Evolutionary conservation across 768 basidiomycete genomes (phyloP).

Genomic region (Tulasnella sp.): DNA sequence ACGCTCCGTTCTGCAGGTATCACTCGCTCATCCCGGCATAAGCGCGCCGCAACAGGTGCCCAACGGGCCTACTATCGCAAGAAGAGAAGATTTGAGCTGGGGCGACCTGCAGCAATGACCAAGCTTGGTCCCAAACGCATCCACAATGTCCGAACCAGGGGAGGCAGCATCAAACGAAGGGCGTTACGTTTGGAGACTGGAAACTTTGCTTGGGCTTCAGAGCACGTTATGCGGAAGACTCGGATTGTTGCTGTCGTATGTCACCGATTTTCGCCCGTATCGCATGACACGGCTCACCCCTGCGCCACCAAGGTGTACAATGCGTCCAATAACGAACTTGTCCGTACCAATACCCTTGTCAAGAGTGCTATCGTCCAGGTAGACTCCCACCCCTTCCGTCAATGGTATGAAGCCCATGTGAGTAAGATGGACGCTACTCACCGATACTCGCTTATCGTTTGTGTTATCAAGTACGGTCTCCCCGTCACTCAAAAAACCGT

Average conservation of each 20-base stretch:
- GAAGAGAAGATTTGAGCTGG: conserved; percentile 99
- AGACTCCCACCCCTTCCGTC: conserved; percentile 97
- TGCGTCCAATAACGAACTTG: conserved; percentile 98
- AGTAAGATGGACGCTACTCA: conserved; percentile 28
- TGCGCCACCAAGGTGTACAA: conserved; percentile 72
- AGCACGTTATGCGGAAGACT: conserved; percentile 88
- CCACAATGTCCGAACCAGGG: conserved; percentile 89
- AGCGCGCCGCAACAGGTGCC: conserved; percentile 86
- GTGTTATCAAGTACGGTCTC: conserved; percentile 66
- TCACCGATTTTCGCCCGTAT: conserved; percentile 20
- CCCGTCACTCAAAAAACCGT: conserved; percentile 81
- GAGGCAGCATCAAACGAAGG: conserved; percentile 90
- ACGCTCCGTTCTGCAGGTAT: conserved; percentile 72
- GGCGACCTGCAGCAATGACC: conserved; percentile 94
- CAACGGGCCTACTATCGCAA: conserved; percentile 95
- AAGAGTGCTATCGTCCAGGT: conserved; percentile 94
- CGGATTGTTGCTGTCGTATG: conserved; percentile 90
- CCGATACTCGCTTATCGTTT: background rate
- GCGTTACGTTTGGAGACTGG: conserved; percentile 93
- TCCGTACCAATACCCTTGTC: conserved; percentile 98
- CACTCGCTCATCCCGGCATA: conserved; percentile 92
- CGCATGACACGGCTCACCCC: background rate
- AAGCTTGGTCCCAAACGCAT: conserved; percentile 93
- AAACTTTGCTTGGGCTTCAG: conserved; percentile 98
- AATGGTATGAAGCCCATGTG: conserved; percentile 99